Percentiles rank a stretch among this genome's conserved stretches.
Evolutionary conservation across 495 filamentous ascomycete species (phyloP).

Genomic region (Aspergillus steynii): DNA sequence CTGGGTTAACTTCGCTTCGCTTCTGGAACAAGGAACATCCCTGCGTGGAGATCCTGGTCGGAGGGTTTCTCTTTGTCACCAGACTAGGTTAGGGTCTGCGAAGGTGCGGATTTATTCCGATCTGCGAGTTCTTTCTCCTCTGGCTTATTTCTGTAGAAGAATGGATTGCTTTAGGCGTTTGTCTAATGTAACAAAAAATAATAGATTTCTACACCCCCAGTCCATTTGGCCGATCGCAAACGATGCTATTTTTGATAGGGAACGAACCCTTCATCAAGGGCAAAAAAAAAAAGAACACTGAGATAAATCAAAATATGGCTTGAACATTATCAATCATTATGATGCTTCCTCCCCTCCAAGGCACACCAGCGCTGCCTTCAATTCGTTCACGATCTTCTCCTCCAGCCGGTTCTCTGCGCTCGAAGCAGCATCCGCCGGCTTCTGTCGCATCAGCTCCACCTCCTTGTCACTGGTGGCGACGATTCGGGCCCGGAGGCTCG

Average conservation of each 20-base stretch:
- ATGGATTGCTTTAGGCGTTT: too few species aligned
- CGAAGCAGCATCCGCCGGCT: conserved; percentile 35
- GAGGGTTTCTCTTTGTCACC: not conserved
- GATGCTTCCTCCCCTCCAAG: conserved; percentile 40
- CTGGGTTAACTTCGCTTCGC: not conserved
- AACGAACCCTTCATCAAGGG: conserved; percentile 9
- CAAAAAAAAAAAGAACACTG: conserved; percentile 1
- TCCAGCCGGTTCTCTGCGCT: conserved; percentile 63
- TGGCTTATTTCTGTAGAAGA: not conserved
- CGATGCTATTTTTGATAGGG: conserved; percentile 19
- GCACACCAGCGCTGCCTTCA: conserved; percentile 49
- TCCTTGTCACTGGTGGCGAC: conserved; percentile 72
- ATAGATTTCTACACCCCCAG: conserved; percentile 3
- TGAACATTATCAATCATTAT: conserved; percentile 25
- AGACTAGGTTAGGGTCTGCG: not conserved
- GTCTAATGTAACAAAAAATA: not conserved
- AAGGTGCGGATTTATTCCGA: not conserved
- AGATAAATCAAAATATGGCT: conserved; percentile 1
- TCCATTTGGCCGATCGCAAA: not conserved
- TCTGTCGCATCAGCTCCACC: conserved; percentile 58
- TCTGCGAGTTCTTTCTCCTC: not conserved
- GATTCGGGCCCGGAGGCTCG: conserved; percentile 64
- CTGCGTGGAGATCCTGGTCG: not conserved
- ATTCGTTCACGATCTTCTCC: conserved; percentile 67
- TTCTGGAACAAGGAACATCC: not conserved